A percentile compares a stretch with the other conserved stretches of the same genome.
These are phyloP conservation scores for Solidago caesia DNA, from an alignment of 129 eudicot species.

Conservation along the genomic window DNA sequence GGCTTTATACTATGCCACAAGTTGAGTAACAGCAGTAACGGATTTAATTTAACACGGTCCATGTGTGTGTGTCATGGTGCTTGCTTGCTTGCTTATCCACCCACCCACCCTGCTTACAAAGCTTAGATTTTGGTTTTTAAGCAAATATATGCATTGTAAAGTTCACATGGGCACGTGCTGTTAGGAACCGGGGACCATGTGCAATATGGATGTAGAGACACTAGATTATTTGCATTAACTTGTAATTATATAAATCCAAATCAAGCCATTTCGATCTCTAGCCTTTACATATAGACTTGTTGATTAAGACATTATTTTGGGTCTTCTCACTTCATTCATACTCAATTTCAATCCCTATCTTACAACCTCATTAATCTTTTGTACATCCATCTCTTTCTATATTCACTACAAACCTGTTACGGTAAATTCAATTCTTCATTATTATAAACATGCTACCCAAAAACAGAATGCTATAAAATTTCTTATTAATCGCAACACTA, in stretches of 20 bases:
- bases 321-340: conserved; percentile 13
- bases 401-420: conserved; percentile 10
- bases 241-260: conserved; percentile 35
- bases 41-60: neutral
- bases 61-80: neutral
- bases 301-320: conserved; percentile 13
- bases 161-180: conserved; percentile 56
- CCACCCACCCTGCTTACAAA: neutral
- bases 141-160: conserved; percentile 23
- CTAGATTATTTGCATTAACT: conserved; percentile 29
- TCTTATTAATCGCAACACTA: too few species aligned
- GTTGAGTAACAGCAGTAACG: neutral
- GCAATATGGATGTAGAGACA: conserved; percentile 21
- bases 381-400: neutral
- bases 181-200: conserved; percentile 41
- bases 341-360: conserved; percentile 22
- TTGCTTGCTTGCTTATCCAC: neutral
- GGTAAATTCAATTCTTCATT: neutral
- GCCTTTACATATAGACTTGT: neutral
- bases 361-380: conserved; percentile 7
- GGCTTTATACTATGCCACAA: neutral
- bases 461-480: neutral
- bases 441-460: too few species aligned
- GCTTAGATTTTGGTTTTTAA: neutral
- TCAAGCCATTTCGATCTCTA: conserved; percentile 29